A percentile compares a stretch with the other conserved stretches of the same genome.
Evolutionary conservation across 768 basidiomycete species (phyloP).

Genomic region (Kwoniella dejecticola): DNA sequence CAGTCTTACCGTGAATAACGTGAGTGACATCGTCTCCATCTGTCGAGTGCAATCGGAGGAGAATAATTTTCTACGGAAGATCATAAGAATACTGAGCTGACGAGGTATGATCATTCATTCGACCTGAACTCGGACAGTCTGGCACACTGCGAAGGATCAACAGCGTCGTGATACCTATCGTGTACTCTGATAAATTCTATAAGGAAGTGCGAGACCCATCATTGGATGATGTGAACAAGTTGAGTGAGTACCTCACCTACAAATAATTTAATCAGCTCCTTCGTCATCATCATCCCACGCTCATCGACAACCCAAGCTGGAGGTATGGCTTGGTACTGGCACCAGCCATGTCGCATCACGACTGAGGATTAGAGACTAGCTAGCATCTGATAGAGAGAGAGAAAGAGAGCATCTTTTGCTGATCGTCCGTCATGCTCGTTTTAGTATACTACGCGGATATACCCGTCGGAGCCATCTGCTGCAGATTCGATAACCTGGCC

Average conservation of each 20-base stretch:
- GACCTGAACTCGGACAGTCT: conserved; percentile 20
- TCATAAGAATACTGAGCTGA: not conserved
- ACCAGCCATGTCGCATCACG: too few species aligned
- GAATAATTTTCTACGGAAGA: not conserved
- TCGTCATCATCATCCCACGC: not conserved
- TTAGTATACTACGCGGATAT: conserved; percentile 55
- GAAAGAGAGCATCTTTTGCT: too few species aligned
- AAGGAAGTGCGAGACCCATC: conserved; percentile 46
- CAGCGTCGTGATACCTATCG: conserved; percentile 50
- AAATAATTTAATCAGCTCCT: not conserved
- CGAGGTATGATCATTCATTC: not conserved
- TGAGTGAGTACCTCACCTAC: conserved; percentile 33
- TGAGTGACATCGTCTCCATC: conserved; percentile 25
- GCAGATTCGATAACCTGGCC: conserved; percentile 43
- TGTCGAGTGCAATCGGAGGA: not conserved
- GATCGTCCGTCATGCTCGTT: too few species aligned
- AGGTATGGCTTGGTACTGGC: too few species aligned
- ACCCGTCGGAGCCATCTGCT: conserved; percentile 52
- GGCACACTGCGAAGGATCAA: conserved; percentile 52
- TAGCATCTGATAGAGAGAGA: too few species aligned
- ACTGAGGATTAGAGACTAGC: too few species aligned
- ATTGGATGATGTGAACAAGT: conserved; percentile 53
- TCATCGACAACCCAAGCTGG: too few species aligned
- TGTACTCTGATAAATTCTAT: conserved; percentile 54
- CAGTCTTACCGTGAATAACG: conserved; percentile 53